phyloP scores from a whole-genome alignment of 257 asterid genomes.

The Fraxinus pennsylvanica region DNA sequence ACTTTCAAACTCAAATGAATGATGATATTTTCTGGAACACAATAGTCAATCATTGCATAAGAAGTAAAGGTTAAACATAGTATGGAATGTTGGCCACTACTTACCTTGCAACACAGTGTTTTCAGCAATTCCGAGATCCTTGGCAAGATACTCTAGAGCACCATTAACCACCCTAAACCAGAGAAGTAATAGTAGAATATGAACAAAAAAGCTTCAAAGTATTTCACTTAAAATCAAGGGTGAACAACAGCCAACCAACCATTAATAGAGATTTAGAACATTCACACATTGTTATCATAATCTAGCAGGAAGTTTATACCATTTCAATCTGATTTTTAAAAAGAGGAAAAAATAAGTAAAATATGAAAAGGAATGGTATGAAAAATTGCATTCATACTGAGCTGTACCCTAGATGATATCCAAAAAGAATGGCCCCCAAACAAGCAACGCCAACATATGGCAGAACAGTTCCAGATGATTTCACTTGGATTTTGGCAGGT shows the following conservation, averaged over 20 bases:
- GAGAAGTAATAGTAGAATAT: slow-evolving; percentile 14
- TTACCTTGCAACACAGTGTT: slow-evolving; percentile 81
- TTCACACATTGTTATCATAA: not conserved
- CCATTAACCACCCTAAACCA: slow-evolving; percentile 90
- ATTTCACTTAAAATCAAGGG: not conserved
- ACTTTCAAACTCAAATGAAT: not conserved
- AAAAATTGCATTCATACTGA: not conserved
- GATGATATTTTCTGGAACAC: slow-evolving; percentile 5
- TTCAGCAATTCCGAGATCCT: slow-evolving; percentile 82
- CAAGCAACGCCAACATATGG: slow-evolving; percentile 98
- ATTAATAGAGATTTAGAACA: slow-evolving; percentile 9
- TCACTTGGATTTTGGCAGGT: slow-evolving; percentile 50
- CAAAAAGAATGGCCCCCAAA: slow-evolving; percentile 80
- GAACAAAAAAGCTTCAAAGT: not conserved
- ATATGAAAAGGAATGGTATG: not conserved
- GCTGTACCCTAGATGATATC: slow-evolving; percentile 94
- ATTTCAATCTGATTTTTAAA: not conserved
- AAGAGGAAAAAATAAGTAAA: not conserved
- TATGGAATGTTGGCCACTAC: slow-evolving; percentile 28
- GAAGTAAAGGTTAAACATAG: not conserved
- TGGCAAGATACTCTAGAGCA: slow-evolving; percentile 83
- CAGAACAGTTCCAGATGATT: slow-evolving; percentile 74
- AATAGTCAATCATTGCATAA: slow-evolving; percentile 6
- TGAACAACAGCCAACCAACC: not conserved
- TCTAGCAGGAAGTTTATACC: not conserved